These are phyloP conservation scores for Nannochloris sp. DNA, from an alignment of 139 green algal genomes.

Conservation along the genomic window DNA sequence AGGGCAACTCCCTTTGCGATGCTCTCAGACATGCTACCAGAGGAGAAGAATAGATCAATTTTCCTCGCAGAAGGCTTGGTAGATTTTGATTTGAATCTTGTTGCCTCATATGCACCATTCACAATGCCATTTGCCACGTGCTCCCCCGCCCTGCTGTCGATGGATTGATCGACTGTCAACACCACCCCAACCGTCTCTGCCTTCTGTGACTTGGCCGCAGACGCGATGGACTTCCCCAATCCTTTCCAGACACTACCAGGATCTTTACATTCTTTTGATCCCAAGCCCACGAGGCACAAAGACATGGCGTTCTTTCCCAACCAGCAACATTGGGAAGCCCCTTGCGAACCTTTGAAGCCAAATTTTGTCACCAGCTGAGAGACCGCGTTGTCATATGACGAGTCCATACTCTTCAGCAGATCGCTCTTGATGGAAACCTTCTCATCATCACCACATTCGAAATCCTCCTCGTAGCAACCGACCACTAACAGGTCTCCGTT, in stretches of 20 bases:
- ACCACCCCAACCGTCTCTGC: constrained; percentile 31
- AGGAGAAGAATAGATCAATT: constrained; percentile 48
- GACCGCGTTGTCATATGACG: constrained; percentile 32
- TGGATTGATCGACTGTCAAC: constrained; percentile 12
- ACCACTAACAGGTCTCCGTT: constrained; percentile 61
- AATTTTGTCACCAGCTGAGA: constrained; percentile 42
- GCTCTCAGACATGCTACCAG: constrained; percentile 7
- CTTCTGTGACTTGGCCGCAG: constrained; percentile 49
- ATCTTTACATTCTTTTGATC: constrained; percentile 35
- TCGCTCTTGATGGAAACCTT: not conserved
- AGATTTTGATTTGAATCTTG: constrained; percentile 81
- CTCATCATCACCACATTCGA: constrained; percentile 18
- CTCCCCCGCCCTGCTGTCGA: constrained; percentile 4
- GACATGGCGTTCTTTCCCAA: constrained; percentile 13
- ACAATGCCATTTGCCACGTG: constrained; percentile 45
- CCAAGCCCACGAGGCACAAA: constrained; percentile 64
- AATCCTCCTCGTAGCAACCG: constrained; percentile 52
- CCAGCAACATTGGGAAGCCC: constrained; percentile 15
- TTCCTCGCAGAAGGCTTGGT: constrained; percentile 28
- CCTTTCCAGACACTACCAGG: constrained; percentile 37
- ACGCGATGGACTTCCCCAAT: constrained; percentile 38
- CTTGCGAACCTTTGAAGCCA: constrained; percentile 66
- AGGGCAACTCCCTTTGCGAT: constrained; percentile 29
- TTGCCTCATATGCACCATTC: constrained; percentile 69
- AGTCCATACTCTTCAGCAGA: constrained; percentile 31